phyloP scores from a whole-genome alignment of 768 basidiomycete species.

The Boletus rex-veris region DNA sequence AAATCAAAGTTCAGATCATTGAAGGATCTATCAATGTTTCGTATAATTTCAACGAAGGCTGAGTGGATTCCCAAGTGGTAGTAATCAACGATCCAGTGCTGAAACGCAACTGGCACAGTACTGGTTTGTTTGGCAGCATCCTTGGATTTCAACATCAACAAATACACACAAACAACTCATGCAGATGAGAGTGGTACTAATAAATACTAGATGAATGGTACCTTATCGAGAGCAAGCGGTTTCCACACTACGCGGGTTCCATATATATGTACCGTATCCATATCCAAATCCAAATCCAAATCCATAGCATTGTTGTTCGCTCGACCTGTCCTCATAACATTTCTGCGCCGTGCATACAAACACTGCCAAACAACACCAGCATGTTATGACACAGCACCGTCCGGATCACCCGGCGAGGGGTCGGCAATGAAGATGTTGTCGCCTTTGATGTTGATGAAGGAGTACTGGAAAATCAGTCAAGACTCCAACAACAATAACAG shows the following conservation, averaged over 20 bases:
- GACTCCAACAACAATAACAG: background rate
- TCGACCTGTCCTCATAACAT: background rate
- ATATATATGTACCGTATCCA: constrained; percentile 6
- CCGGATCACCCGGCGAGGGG: background rate
- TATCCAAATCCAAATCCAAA: constrained; percentile 20
- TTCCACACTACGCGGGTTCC: no score
- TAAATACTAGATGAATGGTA: no score
- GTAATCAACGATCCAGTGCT: background rate
- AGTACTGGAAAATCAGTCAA: constrained; percentile 37
- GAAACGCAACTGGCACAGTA: no score
- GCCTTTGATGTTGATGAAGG: constrained; percentile 53
- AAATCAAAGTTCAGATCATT: no score
- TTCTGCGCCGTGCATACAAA: constrained; percentile 5
- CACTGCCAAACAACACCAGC: background rate
- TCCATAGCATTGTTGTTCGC: constrained; percentile 17
- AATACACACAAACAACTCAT: constrained; percentile 4
- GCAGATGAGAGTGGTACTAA: no score
- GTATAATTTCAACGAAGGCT: no score
- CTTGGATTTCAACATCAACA: constrained; percentile 13
- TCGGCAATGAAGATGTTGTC: constrained; percentile 44
- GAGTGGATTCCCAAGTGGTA: no score
- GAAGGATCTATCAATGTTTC: no score
- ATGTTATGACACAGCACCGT: constrained; percentile 14
- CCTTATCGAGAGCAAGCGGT: no score
- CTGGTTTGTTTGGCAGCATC: constrained; percentile 11